phyloP scores from a whole-genome alignment of 208 protist species.

The Endotrypanum monterogeii region DNA sequence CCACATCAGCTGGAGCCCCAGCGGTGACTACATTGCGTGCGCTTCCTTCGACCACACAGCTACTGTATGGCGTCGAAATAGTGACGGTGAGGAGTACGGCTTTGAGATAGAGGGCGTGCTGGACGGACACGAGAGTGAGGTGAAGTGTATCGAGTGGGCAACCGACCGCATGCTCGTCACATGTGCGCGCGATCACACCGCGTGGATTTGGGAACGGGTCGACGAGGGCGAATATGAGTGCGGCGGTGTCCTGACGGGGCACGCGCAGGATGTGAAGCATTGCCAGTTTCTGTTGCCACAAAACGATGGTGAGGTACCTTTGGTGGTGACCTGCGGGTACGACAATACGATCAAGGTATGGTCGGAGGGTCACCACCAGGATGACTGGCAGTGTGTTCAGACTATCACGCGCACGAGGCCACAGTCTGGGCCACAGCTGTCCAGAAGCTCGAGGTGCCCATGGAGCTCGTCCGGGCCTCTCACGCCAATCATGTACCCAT shows the following conservation, averaged over 20 bases:
- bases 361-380: constrained; percentile 72
- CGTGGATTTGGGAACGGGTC: constrained; percentile 92
- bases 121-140: constrained; percentile 93
- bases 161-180: constrained; percentile 84
- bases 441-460: constrained; percentile 57
- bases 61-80: constrained; percentile 66
- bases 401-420: constrained; percentile 64
- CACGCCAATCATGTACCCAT: constrained; percentile 14
- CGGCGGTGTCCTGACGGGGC: constrained; percentile 83
- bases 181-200: constrained; percentile 86
- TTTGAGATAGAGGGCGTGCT: constrained; percentile 78
- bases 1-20: constrained; percentile 85
- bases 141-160: constrained; percentile 89
- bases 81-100: constrained; percentile 31
- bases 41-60: constrained; percentile 85
- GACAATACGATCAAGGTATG: constrained; percentile 81
- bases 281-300: constrained; percentile 73
- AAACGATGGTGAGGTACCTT: constrained; percentile 52
- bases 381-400: constrained; percentile 91
- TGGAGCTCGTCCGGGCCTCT: constrained; percentile 35
- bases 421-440: constrained; percentile 89
- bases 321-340: constrained; percentile 82
- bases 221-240: constrained; percentile 90
- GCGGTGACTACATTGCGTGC: constrained; percentile 74
- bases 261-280: constrained; percentile 92